Evolutionary conservation across 352 stramenopile species (phyloP).

Genomic region (Phytophthora ramorum): DNA sequence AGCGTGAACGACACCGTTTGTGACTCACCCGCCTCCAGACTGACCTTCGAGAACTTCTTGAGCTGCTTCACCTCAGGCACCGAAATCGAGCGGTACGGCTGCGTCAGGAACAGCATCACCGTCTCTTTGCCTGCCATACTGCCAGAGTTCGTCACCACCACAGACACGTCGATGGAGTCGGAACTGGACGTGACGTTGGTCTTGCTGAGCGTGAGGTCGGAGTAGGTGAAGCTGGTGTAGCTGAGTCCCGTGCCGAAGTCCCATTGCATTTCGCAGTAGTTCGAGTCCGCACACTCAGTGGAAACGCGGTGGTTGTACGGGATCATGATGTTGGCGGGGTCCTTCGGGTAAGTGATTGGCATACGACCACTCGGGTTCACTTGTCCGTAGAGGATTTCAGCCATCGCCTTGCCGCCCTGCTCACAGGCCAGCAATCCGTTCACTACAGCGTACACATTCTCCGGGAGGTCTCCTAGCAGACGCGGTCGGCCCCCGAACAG

Average conservation of each 20-base stretch:
- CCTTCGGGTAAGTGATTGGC: conserved; percentile 82
- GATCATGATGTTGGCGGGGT: conserved; percentile 54
- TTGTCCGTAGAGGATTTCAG: conserved; percentile 79
- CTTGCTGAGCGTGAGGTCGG: conserved; percentile 56
- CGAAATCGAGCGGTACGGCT: conserved; percentile 59
- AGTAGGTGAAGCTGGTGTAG: conserved; percentile 73
- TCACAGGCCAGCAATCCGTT: conserved; percentile 75
- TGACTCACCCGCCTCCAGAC: conserved; percentile 42
- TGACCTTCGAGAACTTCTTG: conserved; percentile 81
- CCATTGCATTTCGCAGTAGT: conserved; percentile 63
- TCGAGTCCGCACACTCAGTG: conserved; percentile 41
- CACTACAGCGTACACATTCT: conserved; percentile 70
- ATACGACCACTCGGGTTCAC: conserved; percentile 82
- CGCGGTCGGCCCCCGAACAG: conserved; percentile 77
- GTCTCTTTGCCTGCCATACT: conserved; percentile 61
- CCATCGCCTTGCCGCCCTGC: conserved; percentile 73
- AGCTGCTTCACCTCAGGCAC: conserved; percentile 81
- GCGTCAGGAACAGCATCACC: conserved; percentile 76
- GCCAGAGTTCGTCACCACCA: conserved; percentile 75
- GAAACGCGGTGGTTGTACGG: conserved; percentile 74
- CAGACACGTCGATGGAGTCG: conserved; percentile 46
- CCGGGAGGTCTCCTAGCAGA: conserved; percentile 57
- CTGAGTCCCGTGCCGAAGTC: conserved; percentile 69
- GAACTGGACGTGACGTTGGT: conserved; percentile 51
- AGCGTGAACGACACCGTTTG: conserved; percentile 44